Evolutionary conservation across 176 grass and related monocot genomes (phyloP), one percentile per base, ranked within the genome.

Genomic region (Triticum timopheevii): DNA sequence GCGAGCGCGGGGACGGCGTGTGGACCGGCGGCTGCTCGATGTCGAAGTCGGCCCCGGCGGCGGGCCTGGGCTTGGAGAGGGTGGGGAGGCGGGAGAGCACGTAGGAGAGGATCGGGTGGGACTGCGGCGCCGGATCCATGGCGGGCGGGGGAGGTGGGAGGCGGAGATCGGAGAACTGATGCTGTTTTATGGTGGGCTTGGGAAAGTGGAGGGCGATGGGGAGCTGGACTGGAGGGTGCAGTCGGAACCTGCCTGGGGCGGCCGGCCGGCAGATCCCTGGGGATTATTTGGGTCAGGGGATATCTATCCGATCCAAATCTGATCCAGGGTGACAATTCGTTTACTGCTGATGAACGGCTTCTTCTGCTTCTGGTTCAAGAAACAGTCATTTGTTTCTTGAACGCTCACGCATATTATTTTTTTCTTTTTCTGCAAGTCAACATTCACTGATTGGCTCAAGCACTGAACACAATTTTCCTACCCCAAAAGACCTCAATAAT

Each of bases 61-160:
- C 12, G 7, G 88, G 40, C 71, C 65, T 78, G 65, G 65, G 25
- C 88, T 82, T 89, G 85, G 93, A 61, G 69, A 86, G 79, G 72
- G 80, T 86, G 56, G 92, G 87, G 27, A 90, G 75, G 90, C 93
- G 86, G 19, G 87, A 84, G 82, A 95, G 86, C 70, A 94, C 83
- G 83, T 94, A 98, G 79, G 97, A 96, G 85, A 98, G 92, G 84
- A 98, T 92, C 2, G 97, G 97, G 70, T 93, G 90, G 52, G 94
- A 88, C 22, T 80, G 90, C 54, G 92, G 97, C 84, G 87, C 91
- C 23, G 92, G 97, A 94, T 98, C 94, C 97, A 98, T 98, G 39
- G 69, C 62, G 22, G 36, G 12, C 6, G 39, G 61, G 10, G 58
- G 56, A n/a, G 73, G 61, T 17, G 33, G 10, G 83, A 27, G 49